Percentiles rank a stretch among this genome's conserved stretches.
phyloP scores from a whole-genome alignment of 176 grass and related monocot species.

The Chrysopogon serrulatus region DNA sequence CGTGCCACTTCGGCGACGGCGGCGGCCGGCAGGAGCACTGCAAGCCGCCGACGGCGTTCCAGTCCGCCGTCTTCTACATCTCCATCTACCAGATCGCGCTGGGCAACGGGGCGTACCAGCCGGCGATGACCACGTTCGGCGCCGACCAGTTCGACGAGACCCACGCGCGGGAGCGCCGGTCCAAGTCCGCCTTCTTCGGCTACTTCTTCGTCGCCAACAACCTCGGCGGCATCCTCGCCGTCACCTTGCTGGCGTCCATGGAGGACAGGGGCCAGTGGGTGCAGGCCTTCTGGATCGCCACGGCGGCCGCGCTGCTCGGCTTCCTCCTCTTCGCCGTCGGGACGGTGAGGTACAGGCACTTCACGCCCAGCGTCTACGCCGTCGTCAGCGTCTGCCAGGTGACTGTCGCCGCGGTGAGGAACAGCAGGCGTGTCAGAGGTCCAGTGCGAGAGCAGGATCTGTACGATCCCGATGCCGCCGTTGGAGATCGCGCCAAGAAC shows the following conservation, averaged over 20 bases:
- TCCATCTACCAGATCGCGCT: conserved; percentile 62
- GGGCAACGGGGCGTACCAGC: conserved; percentile 54
- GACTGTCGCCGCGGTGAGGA: conserved; percentile 29
- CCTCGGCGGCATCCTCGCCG: conserved; percentile 47
- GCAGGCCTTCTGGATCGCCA: conserved; percentile 34
- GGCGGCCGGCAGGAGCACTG: neutral
- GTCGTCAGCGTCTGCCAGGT: conserved; percentile 45
- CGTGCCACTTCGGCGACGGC: conserved; percentile 14
- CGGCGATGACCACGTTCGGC: conserved; percentile 39
- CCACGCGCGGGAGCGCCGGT: conserved; percentile 13
- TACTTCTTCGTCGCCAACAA: conserved; percentile 64
- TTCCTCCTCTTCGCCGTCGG: conserved; percentile 27
- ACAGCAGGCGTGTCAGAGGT: conserved; percentile 12
- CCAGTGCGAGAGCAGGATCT: conserved; percentile 16
- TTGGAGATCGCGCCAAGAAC: neutral
- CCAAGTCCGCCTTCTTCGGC: conserved; percentile 64
- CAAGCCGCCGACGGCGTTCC: conserved; percentile 2
- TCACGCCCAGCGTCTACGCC: conserved; percentile 32
- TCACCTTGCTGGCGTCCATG: conserved; percentile 40
- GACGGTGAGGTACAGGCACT: conserved; percentile 38
- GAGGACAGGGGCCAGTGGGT: conserved; percentile 50
- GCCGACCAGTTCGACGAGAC: conserved; percentile 58
- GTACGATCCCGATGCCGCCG: conserved; percentile 12
- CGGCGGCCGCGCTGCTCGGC: conserved; percentile 1
- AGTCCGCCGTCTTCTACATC: conserved; percentile 31